Conservation (phyloP, 768 basidiomycete genomes). For the Pulveroboletus sp. region DNA sequence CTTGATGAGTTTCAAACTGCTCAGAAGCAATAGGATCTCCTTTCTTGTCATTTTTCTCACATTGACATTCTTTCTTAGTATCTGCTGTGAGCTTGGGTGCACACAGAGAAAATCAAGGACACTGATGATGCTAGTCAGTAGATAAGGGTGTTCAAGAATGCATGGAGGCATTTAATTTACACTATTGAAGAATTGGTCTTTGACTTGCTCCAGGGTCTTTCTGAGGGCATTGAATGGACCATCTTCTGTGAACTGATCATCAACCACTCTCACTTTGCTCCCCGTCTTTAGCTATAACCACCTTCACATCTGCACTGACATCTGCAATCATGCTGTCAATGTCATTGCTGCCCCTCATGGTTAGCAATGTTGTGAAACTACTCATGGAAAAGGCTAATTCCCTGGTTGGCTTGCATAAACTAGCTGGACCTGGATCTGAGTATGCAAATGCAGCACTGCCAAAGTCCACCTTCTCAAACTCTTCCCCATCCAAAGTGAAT, state of each 20-base stretch:
- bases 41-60: accelerated
- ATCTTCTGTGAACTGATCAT: neutral
- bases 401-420: no score
- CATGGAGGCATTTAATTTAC: neutral
- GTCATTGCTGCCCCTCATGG: no score
- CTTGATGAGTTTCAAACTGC: neutral
- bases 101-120: neutral
- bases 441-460: no score
- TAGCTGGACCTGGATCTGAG: no score
- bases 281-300: no score
- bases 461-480: neutral
- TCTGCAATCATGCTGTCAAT: neutral
- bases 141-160: neutral
- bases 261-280: neutral
- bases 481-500: neutral
- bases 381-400: no score
- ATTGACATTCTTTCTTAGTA: neutral
- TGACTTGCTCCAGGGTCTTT: neutral
- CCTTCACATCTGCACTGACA: neutral
- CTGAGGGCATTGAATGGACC: neutral
- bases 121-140: neutral
- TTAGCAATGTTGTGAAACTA: no score
- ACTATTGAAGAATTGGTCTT: neutral
- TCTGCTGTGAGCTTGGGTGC: accelerated
- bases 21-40: neutral